Percentiles rank a stretch among this genome's conserved stretches.
Evolutionary conservation across 441 rosid species (phyloP).

Genomic region (Capsella rubella): DNA sequence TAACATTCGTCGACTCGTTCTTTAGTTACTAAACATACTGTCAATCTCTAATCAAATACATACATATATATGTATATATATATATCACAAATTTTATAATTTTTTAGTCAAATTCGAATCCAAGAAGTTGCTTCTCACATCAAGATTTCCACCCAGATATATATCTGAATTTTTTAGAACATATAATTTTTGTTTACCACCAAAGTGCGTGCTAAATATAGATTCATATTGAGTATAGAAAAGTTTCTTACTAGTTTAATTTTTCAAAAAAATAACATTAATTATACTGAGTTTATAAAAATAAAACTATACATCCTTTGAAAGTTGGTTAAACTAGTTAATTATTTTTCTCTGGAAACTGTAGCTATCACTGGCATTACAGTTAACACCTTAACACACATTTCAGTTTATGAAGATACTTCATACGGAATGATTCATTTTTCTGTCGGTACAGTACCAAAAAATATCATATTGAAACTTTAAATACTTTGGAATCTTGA

Average conservation of each 20-base stretch:
- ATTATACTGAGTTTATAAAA: too few relatives aligned
- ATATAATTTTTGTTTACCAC: too few relatives aligned
- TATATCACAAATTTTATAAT: too few relatives aligned
- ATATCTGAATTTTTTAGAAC: too few relatives aligned
- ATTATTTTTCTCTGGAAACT: neutral
- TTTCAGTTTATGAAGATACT: slow-evolving; percentile 30
- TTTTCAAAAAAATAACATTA: too few relatives aligned
- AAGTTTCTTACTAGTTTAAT: neutral
- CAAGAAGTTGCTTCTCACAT: too few relatives aligned
- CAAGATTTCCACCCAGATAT: too few relatives aligned
- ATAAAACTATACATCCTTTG: neutral
- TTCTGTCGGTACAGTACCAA: slow-evolving; percentile 37
- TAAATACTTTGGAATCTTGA: slow-evolving; percentile 9
- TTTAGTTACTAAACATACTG: neutral
- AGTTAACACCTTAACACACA: slow-evolving; percentile 25
- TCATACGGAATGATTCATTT: slow-evolving; percentile 15
- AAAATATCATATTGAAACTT: slow-evolving; percentile 6
- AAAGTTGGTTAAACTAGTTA: slow-evolving; percentile 3
- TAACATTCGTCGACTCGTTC: slow-evolving; percentile 5
- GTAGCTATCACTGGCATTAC: slow-evolving; percentile 28
- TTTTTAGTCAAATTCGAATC: too few relatives aligned
- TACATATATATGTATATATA: too few relatives aligned
- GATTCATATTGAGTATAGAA: neutral
- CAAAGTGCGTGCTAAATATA: too few relatives aligned
- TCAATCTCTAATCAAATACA: too few relatives aligned